Evolutionary conservation across 1,284 basidiomycete species (phyloP), one percentile per base, ranked within the genome.

Genomic region (Apiotrichum akiyoshidainum): DNA sequence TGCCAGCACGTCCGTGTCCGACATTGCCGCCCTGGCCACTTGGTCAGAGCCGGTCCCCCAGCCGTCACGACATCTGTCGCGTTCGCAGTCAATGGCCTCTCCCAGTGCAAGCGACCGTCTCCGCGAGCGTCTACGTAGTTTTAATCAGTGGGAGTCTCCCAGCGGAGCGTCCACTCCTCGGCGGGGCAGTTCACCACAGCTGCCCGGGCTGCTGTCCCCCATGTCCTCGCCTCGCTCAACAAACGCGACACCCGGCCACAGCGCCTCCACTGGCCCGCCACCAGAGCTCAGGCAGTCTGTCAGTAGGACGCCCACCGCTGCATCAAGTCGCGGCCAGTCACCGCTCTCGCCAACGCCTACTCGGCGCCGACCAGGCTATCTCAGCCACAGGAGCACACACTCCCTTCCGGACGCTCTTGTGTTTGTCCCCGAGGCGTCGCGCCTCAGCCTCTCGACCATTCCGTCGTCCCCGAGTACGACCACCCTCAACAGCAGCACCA

Each of bases 261-360:
- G 54, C 5, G 55, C 54, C 11, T 50, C 51, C 5, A 46, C 17
- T 13, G 51, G 51, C 12, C 51, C 51, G 21, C 49, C 22, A 31
- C 7, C 26, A 47, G 39, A 17, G 31, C 19, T 3, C 19, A 42
- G 34, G 9, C 57, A 58, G 2, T 55, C 61, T 3, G 61, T 58
- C 11, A 63, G 61, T 52, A 52, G 42, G 2, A 63, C 61, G 1
- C 61, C 61, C 1, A 63, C 57, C 8, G 55, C 57, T 12, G 11
- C 37, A 37, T n/a, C 46, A 5, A 51, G 37, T 16, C 51, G 42
- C 11, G 51, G 41, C 3, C 14, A 31, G 17, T 39, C 51, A 1
- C 58, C 61, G 12, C 57, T 33, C 9, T 63, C 61, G 10, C 61
- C 61, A 1, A 63, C 61, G 16, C 61, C 61, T 3, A 59, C 54